phyloP scores from a whole-genome alignment of 805 yeast genomes.

The Zygotorulaspora chibaensis region DNA sequence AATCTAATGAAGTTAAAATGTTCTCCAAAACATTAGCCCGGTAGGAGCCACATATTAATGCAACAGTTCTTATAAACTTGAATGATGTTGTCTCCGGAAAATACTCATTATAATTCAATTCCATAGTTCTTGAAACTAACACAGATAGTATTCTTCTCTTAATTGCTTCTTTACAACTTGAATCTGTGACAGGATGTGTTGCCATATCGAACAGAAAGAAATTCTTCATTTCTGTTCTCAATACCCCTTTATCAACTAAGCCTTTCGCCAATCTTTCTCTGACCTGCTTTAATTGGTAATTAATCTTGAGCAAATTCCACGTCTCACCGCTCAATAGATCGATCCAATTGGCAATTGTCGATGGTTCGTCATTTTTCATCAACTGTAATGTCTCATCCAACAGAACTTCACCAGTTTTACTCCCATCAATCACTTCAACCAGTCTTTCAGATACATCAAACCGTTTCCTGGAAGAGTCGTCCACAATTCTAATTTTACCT shows the following conservation, averaged over 20 bases:
- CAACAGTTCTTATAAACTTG: slow-evolving; percentile 69
- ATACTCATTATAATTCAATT: slow-evolving; percentile 51
- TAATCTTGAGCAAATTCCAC: slow-evolving; percentile 92
- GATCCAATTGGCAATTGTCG: slow-evolving; percentile 86
- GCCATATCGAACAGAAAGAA: slow-evolving; percentile 97
- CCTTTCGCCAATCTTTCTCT: slow-evolving; percentile 96
- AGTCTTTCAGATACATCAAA: slow-evolving; percentile 83
- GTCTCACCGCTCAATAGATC: slow-evolving; percentile 93
- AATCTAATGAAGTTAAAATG: slow-evolving; percentile 67
- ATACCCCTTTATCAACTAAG: slow-evolving; percentile 90
- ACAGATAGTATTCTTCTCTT: slow-evolving; percentile 66
- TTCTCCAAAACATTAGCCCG: slow-evolving; percentile 97
- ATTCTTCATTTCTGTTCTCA: slow-evolving; percentile 93
- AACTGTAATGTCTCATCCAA: slow-evolving; percentile 89
- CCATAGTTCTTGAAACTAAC: slow-evolving; percentile 67
- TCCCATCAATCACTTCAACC: slow-evolving; percentile 79
- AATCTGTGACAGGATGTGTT: slow-evolving; percentile 92
- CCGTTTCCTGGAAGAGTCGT: slow-evolving; percentile 88
- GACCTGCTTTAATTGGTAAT: slow-evolving; percentile 94
- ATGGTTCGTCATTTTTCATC: slow-evolving; percentile 79
- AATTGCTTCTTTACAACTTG: slow-evolving; percentile 75
- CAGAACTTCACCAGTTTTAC: slow-evolving; percentile 90
- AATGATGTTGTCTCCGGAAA: slow-evolving; percentile 67
- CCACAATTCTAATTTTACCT: slow-evolving; percentile 80
- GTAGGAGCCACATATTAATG: slow-evolving; percentile 82